Evolutionary conservation across 2,329 filamentous ascomycete species (phyloP), one percentile per base, ranked within the genome.

Genomic region (Arthrobotrys musiformis): DNA sequence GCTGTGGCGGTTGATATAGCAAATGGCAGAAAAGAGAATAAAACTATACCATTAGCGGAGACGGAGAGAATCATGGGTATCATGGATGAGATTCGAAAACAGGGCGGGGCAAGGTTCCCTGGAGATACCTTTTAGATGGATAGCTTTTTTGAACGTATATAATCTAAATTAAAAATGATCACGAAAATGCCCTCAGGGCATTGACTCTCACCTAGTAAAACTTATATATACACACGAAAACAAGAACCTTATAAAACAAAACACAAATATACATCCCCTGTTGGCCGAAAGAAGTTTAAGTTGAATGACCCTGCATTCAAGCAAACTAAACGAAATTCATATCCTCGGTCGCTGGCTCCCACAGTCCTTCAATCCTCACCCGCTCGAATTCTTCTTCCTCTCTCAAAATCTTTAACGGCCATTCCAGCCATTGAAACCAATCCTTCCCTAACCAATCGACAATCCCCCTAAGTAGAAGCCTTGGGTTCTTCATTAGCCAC

Each of bases 61-160:
- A 87, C 85, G 0, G 67, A 87, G 9, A 82, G 84, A 0, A 82
- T 86, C 0, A 82, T 87, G 82, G 83, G 84, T 67, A 82, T 86
- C 17, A 82, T 87, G 83, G 86, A 87, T 73, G 84, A 86, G 70
- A 82, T 86, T 7, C 80, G 86, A 40, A 79, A 79, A n/a, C 81
- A 83, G 56, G 82, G 82, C 11, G 82, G 81, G 6, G 81, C 81
- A 1, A 79, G 62, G 33, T 83, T 79, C 60, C 80, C 79, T 1
- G 40, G 50, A 13, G 80, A 81, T 40, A 66, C 26, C 8, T 73
- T 66, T 42, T 73, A 61, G 24, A 4, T 6, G 1, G 35, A 6
- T 7, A 44, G 2, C 30, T 22, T 44, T 33, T 5, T 67, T 13
- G 11, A 61, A 22, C n/a, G n/a, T n/a, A n/a, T n/a, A n/a, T n/a